Evolutionary conservation across 176 grass and related monocot genomes (phyloP).

Genomic region (Thinopyrum elongatum): DNA sequence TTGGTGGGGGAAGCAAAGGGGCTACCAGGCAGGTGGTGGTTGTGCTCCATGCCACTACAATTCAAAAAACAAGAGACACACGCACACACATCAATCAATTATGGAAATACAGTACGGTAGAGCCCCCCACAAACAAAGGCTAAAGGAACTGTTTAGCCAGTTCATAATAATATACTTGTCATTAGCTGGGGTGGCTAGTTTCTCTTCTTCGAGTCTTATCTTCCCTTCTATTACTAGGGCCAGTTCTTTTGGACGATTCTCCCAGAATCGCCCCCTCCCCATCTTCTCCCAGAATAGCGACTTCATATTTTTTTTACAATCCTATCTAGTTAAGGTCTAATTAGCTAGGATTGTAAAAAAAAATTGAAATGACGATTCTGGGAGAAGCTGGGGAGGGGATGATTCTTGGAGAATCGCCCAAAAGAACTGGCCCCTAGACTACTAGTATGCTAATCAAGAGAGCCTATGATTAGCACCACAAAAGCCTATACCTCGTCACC

Average conservation of each 20-base stretch:
- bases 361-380: too few species aligned
- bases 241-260: too few species aligned
- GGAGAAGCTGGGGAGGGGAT: too few species aligned
- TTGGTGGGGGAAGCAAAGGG: constrained; percentile 75
- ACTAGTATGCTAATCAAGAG: neutral
- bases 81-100: constrained; percentile 30
- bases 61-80: constrained; percentile 37
- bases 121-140: neutral
- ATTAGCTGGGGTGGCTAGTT: constrained; percentile 26
- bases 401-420: too few species aligned
- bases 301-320: too few species aligned
- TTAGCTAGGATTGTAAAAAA: too few species aligned
- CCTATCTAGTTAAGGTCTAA: too few species aligned
- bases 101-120: constrained; percentile 11
- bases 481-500: neutral
- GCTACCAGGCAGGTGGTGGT: constrained; percentile 67
- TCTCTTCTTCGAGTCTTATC: neutral
- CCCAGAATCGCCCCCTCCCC: too few species aligned
- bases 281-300: too few species aligned
- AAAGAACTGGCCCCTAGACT: too few species aligned
- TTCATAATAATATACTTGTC: neutral
- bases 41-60: constrained; percentile 66
- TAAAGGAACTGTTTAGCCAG: constrained; percentile 19
- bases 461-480: constrained; percentile 7
- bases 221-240: neutral